A percentile compares a stretch with the other conserved stretches of the same genome.
Conservation (phyloP, 352 stramenopile species). For the Globisporangium iwayamae region DNA sequence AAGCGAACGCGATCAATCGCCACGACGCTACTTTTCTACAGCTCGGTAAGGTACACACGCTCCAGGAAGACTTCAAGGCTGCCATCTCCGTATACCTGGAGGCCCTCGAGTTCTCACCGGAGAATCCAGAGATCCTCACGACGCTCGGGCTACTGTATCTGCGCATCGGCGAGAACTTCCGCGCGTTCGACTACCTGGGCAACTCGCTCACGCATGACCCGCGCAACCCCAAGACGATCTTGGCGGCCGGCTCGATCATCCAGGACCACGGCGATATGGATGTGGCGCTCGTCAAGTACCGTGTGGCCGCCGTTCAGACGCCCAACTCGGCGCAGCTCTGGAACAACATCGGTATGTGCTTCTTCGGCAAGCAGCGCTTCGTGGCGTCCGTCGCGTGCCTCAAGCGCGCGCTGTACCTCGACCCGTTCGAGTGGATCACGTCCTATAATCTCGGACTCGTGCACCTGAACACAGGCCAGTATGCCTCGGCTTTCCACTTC, state of each 20-base stretch:
- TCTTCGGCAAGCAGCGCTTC: conserved; percentile 90
- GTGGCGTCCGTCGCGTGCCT: conserved; percentile 88
- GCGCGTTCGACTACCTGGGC: conserved; percentile 92
- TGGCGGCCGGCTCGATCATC: conserved; percentile 91
- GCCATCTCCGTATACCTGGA: conserved; percentile 90
- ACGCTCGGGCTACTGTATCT: conserved; percentile 90
- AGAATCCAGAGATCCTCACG: conserved; percentile 91
- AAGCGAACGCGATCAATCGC: conserved; percentile 89
- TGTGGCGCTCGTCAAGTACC: conserved; percentile 93
- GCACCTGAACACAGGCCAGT: conserved; percentile 90
- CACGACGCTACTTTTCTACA: conserved; percentile 92
- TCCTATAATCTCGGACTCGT: conserved; percentile 94
- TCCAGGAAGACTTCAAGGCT: conserved; percentile 81
- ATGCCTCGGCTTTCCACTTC: conserved; percentile 92
- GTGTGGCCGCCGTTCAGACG: conserved; percentile 88
- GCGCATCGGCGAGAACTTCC: conserved; percentile 86
- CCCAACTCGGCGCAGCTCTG: conserved; percentile 92
- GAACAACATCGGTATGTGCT: conserved; percentile 96
- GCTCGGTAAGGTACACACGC: conserved; percentile 85
- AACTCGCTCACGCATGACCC: conserved; percentile 92
- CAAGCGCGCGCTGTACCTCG: conserved; percentile 90
- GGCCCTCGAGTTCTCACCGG: conserved; percentile 91
- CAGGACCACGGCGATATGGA: conserved; percentile 93
- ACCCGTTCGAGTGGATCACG: conserved; percentile 95
- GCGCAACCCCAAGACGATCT: conserved; percentile 89